Percentiles rank a stretch among this genome's conserved stretches.
phyloP scores from a whole-genome alignment of 2,329 filamentous ascomycete species.

The Aureobasidium pullulans region DNA sequence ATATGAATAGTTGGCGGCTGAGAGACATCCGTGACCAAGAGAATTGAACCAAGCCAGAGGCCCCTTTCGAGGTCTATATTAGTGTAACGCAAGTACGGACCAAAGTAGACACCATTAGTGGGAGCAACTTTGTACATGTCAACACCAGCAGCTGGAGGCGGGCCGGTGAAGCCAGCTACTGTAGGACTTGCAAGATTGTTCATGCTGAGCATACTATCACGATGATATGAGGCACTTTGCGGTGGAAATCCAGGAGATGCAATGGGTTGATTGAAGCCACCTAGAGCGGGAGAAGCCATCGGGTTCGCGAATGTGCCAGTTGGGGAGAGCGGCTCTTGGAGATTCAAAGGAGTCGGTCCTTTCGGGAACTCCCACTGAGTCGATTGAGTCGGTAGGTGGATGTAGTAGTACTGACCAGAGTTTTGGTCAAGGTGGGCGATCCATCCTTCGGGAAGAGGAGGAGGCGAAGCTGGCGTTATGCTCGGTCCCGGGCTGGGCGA shows the following conservation, averaged over 20 bases:
- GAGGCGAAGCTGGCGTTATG: slow-evolving; percentile 70
- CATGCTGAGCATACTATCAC: slow-evolving; percentile 79
- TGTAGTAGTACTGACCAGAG: slow-evolving; percentile 98
- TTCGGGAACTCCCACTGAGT: slow-evolving; percentile 99
- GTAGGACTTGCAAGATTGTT: slow-evolving; percentile 66
- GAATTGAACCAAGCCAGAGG: slow-evolving; percentile 84
- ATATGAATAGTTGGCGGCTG: slow-evolving; percentile 95
- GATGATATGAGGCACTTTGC: slow-evolving; percentile 60
- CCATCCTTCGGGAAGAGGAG: slow-evolving; percentile 93
- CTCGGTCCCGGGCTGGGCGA: slow-evolving; percentile 32
- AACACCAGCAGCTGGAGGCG: slow-evolving; percentile 80
- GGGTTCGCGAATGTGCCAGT: slow-evolving; percentile 48
- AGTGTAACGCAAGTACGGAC: slow-evolving; percentile 87
- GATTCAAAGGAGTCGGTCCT: slow-evolving; percentile 79
- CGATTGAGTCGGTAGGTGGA: slow-evolving; percentile 87
- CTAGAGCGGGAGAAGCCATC: slow-evolving; percentile 38
- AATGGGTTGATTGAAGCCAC: slow-evolving; percentile 53
- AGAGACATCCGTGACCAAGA: slow-evolving; percentile 83
- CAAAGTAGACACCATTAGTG: slow-evolving; percentile 96
- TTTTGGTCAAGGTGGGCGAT: slow-evolving; percentile 93
- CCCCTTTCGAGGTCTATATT: slow-evolving; percentile 96
- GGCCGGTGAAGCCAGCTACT: slow-evolving; percentile 75
- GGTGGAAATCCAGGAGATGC: slow-evolving; percentile 78
- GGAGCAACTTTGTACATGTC: slow-evolving; percentile 91
- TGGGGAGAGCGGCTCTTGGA: slow-evolving; percentile 80